Conservation (phyloP, 1,284 basidiomycete species). For the Puccinia horiana region DNA sequence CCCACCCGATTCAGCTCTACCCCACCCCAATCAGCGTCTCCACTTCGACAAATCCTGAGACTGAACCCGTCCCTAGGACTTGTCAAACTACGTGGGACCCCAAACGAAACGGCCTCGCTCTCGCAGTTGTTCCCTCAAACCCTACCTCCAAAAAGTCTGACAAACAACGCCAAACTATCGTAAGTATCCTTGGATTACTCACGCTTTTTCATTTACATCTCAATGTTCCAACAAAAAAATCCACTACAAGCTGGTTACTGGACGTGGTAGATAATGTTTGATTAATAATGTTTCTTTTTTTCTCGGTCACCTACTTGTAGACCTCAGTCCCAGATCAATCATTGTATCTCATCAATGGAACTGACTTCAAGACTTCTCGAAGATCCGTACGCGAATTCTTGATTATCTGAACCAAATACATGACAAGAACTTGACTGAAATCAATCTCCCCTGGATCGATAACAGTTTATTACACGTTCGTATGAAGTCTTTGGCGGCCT, state of each 20-base stretch:
- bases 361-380: slow-evolving; percentile 25
- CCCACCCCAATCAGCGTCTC: slow-evolving; percentile 16
- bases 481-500: slow-evolving; percentile 46
- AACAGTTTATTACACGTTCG: slow-evolving; percentile 41
- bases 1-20: slow-evolving; percentile 32
- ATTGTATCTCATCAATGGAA: slow-evolving; percentile 39
- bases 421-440: not conserved
- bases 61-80: slow-evolving; percentile 6
- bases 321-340: slow-evolving; percentile 47
- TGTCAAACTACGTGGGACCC: slow-evolving; percentile 42
- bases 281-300: not conserved
- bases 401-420: not conserved
- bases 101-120: slow-evolving; percentile 38
- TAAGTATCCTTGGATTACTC: not conserved
- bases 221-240: not conserved
- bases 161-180: not conserved
- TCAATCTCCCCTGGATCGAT: not conserved
- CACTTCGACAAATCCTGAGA: not conserved
- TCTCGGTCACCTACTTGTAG: not conserved
- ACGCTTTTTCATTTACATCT: not conserved
- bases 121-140: slow-evolving; percentile 23
- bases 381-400: slow-evolving; percentile 30
- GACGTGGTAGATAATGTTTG: not conserved
- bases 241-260: too few species aligned
- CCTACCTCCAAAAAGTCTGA: not conserved